These are phyloP conservation scores for Rubia yunnanensis DNA, from an alignment of 257 asterid genomes.

Conservation along the genomic window DNA sequence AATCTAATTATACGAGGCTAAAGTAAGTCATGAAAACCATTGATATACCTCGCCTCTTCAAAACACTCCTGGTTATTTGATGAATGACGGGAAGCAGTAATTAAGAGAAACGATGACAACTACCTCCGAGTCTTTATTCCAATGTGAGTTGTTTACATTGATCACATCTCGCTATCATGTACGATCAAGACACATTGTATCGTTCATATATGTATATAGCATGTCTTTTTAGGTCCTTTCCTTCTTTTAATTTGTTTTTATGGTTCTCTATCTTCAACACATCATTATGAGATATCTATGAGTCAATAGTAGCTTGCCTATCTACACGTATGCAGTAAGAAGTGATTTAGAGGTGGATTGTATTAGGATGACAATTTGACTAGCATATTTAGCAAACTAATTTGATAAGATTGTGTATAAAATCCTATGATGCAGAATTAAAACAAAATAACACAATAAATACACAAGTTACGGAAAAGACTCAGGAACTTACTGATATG, in stretches of 20 bases:
- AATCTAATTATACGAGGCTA: background rate
- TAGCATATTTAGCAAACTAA: too few relatives aligned
- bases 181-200: background rate
- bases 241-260: background rate
- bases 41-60: background rate
- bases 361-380: background rate
- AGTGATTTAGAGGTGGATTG: background rate
- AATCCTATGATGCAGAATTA: background rate
- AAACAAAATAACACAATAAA: background rate
- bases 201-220: background rate
- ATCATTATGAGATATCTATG: background rate
- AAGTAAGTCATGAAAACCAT: background rate
- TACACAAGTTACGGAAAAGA: background rate
- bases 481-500: conserved; percentile 54
- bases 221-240: background rate
- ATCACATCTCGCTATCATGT: background rate
- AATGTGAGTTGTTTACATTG: background rate
- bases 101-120: background rate
- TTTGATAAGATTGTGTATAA: too few relatives aligned
- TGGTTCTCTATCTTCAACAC: background rate
- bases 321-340: background rate
- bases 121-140: background rate
- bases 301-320: background rate
- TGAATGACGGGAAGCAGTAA: background rate
- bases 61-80: background rate